These are phyloP conservation scores for Salvia splendens DNA, from an alignment of 257 asterid genomes.

Conservation along the genomic window DNA sequence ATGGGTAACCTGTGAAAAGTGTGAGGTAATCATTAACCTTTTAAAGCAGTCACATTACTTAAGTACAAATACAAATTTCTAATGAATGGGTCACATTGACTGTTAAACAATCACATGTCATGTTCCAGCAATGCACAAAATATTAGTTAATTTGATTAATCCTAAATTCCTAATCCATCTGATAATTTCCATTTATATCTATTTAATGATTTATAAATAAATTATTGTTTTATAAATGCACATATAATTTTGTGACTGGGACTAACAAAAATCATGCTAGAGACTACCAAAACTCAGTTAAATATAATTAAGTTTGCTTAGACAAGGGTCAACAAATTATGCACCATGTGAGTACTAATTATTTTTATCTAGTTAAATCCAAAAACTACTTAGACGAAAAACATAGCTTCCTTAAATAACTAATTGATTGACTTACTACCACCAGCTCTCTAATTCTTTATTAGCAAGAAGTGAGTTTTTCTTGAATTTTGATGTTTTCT, in stretches of 20 bases:
- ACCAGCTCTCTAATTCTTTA: not conserved
- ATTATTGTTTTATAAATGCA: too few relatives aligned
- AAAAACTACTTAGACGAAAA: not conserved
- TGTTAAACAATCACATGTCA: too few relatives aligned
- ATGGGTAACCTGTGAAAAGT: not conserved
- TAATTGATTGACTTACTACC: constrained; percentile 31
- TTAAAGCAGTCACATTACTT: not conserved
- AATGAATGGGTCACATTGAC: too few relatives aligned
- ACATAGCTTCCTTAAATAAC: constrained; percentile 15
- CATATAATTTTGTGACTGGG: too few relatives aligned
- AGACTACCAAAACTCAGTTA: not conserved
- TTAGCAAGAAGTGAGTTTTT: not conserved
- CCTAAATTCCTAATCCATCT: too few relatives aligned
- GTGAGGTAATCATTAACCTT: not conserved
- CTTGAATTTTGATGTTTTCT: constrained; percentile 15
- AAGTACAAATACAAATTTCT: too few relatives aligned
- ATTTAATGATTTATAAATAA: too few relatives aligned
- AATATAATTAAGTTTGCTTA: not conserved
- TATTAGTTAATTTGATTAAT: too few relatives aligned
- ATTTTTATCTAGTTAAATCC: constrained; percentile 2
- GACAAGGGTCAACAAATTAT: constrained; percentile 6
- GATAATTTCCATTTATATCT: too few relatives aligned
- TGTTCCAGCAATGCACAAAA: too few relatives aligned
- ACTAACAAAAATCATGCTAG: too few relatives aligned
- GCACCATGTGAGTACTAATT: constrained; percentile 18